Evolutionary conservation across 768 basidiomycete species (phyloP), one percentile per base, ranked within the genome.

Genomic region (Leccinum uliginosum): DNA sequence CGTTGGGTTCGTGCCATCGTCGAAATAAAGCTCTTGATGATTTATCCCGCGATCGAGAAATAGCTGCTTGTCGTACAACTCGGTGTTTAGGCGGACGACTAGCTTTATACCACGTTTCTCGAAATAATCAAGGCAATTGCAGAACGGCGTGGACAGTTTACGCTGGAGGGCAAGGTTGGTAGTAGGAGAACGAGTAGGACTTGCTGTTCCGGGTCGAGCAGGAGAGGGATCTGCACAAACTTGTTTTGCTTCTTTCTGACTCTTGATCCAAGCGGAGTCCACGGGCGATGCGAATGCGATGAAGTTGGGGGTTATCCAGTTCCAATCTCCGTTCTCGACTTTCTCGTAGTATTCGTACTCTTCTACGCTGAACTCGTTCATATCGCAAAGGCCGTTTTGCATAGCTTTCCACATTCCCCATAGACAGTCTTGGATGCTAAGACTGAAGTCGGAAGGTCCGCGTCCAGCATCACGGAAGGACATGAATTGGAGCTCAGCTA

Each of bases 1-100:
- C 0, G 93, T 89, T 6, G 96, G 96, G 71, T 98, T 98, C 23
- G 94, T 97, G 21, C 97, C 97, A 70, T 99, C 97, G 71, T 98
- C 94, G 63, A 97, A 98, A 73, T 96, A 98, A 60, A 98, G 81
- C 63, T 96, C 93, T 74, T 88, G 79, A 68, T 97, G 92, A 63
- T 87, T 85, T 67, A 96, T 89, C 11, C 92, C 93, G 48, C 83
- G 84, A 64, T 91, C 89, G 65, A 86, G 69, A 74, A 97, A 98
- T 11, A 88, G 80, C 53, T 79, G 74, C 55, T 83, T 80, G 71
- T 96, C 93, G 72, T 95, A 99, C 19, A 98, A 78, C 62, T 92
- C 83, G 57, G 94, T 94, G 71, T 99, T 99, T 29, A 98, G 74
- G 56, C 97, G 89, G 55, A 99, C 86, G 47, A 99, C 94, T 24